Base-by-base conservation (phyloP, 352 stramenopile genomes). In the Thraustotheca clavata region DNA sequence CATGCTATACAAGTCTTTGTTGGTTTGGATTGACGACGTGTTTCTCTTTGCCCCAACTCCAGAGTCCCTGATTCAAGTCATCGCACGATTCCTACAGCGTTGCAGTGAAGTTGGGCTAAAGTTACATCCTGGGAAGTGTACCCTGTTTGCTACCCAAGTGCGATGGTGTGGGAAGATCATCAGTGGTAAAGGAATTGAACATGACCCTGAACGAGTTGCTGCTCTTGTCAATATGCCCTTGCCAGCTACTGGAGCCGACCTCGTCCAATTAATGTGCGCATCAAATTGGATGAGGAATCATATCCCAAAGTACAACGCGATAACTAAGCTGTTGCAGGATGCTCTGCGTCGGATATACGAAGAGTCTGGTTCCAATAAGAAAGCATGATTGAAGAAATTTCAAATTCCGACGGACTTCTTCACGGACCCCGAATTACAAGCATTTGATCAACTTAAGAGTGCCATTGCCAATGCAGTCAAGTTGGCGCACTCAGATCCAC, bases 51-150 rank as follows among this genome's bases (percentile, higher is more conserved):
- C 43, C 43, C 31, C 31, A 31, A 11, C 43, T 24, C 43, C 43
- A 18, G 43, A 52, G 1, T 24, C 31, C 2, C 43, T 52, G 2
- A 2, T 52, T 2, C 7, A 2, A 24, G 34, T 8, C 43, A 14
- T n/a, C n/a, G n/a, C n/a, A n/a, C n/a, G n/a, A n/a, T n/a, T 68
- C 20, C 36, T 76, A 2, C 18, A 12, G 0, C 46, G 39, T 1
- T 76, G 71, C 20, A 26, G 50, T n/a, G 1, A 68, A 20, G 76
- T 61, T 16, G 74, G 70, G 0, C 29, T 77, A 1, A 81, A 81
- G 43, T 39, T 81, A 14, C 60, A 77, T 54, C 68, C 72, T 0
- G 60, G 49, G n/a, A 75, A 81, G 48, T 78, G 72, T 18, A 0
- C 35, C n/a, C 72, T 81, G 32, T 75, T 70, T 36, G 16, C 22